Evolutionary conservation across 805 yeast genomes (phyloP).

Genomic region (Zygosaccharomyces bailii): DNA sequence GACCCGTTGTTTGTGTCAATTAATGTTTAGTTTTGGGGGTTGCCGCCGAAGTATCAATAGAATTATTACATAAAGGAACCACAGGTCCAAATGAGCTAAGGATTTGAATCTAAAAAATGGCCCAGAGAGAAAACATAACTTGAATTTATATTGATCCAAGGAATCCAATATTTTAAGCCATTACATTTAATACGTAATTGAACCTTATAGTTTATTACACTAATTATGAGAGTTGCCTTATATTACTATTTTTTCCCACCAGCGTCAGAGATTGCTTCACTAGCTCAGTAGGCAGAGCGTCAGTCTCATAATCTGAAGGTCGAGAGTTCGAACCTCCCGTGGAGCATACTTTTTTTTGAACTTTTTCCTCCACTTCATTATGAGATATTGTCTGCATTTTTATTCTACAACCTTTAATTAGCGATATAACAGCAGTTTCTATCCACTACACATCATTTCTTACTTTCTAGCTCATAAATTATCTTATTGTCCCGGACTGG

Average conservation of each 20-base stretch:
- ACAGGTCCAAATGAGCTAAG: no score
- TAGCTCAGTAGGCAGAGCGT: slow-evolving; percentile 47
- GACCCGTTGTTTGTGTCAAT: no score
- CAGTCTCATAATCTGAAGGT: slow-evolving; percentile 46
- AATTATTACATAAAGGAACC: no score
- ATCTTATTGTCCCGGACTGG: slow-evolving; percentile 51
- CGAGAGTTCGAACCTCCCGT: slow-evolving; percentile 45
- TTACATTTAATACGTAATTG: no score
- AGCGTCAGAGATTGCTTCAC: slow-evolving; percentile 31
- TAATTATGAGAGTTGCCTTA: neutral
- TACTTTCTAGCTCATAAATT: slow-evolving; percentile 38
- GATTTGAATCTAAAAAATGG: no score
- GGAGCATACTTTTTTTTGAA: slow-evolving; percentile 33
- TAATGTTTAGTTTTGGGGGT: no score
- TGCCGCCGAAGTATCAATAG: no score
- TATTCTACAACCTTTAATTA: neutral
- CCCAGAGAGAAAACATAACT: no score
- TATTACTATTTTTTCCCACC: neutral
- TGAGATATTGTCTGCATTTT: neutral
- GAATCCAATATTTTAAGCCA: no score
- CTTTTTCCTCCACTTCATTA: neutral
- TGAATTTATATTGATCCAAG: no score
- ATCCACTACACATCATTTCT: slow-evolving; percentile 17
- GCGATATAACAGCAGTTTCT: neutral
- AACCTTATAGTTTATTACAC: no score